These are phyloP conservation scores for Psilocybe sp. DNA, from an alignment of 768 basidiomycete species.

Conservation along the genomic window DNA sequence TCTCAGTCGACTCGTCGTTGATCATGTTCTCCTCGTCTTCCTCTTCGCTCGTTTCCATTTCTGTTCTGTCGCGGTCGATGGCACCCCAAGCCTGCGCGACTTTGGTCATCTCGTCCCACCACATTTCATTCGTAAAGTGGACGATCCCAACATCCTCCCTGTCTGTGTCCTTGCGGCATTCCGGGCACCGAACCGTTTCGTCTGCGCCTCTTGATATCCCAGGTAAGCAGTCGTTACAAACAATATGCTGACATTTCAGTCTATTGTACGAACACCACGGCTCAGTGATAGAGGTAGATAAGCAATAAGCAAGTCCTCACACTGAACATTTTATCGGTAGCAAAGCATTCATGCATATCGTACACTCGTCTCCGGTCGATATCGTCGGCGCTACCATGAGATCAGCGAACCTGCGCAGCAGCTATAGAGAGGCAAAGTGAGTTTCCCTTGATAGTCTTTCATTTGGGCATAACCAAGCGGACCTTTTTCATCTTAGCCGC, in stretches of 20 bases:
- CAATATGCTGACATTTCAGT: conserved; percentile 39
- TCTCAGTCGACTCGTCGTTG: conserved; percentile 10
- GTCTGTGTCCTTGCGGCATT: conserved; percentile 26
- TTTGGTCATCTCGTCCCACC: conserved; percentile 42
- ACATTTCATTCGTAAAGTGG: conserved; percentile 33
- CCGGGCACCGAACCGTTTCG: conserved; percentile 33
- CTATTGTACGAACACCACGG: conserved; percentile 19
- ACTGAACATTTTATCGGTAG: conserved; percentile 30
- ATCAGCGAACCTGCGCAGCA: conserved; percentile 37
- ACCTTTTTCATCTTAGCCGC: conserved; percentile 41
- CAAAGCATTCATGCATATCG: conserved; percentile 34
- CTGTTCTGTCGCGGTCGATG: conserved; percentile 30
- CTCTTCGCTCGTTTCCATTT: conserved; percentile 38
- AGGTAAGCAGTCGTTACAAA: conserved; percentile 37
- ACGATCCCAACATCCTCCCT: conserved; percentile 33
- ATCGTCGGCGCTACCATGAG: conserved; percentile 34
- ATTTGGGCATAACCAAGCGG: not conserved
- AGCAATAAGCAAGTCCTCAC: conserved; percentile 19
- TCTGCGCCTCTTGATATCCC: conserved; percentile 23
- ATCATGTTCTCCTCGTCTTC: conserved; percentile 38
- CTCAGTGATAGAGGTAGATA: not conserved
- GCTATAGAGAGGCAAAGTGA: conserved; percentile 21
- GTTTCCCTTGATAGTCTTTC: not conserved
- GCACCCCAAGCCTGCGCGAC: conserved; percentile 36
- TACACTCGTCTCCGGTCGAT: conserved; percentile 35